phyloP scores from a whole-genome alignment of 176 grass and related monocot species.

The Pontederia paniculata region DNA sequence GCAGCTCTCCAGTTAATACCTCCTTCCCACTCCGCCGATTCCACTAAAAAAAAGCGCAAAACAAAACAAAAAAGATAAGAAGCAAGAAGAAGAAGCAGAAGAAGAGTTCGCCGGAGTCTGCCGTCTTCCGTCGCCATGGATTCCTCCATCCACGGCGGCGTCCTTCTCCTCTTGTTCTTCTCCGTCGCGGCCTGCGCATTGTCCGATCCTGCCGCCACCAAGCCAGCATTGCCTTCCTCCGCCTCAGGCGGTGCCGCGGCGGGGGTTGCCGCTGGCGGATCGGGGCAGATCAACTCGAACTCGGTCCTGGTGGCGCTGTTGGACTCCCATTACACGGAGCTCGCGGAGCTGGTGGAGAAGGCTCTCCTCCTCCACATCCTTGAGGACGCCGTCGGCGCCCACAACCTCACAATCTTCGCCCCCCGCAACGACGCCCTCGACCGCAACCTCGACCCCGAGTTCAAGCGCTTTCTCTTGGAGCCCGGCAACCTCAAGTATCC shows the following conservation, averaged over 20 bases:
- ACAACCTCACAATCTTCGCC: slow-evolving; percentile 73
- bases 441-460: slow-evolving; percentile 71
- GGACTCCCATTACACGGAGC: slow-evolving; percentile 64
- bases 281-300: slow-evolving; percentile 51
- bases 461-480: slow-evolving; percentile 76
- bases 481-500: slow-evolving; percentile 57
- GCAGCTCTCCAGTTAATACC: background rate
- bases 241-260: background rate
- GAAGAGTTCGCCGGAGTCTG: background rate
- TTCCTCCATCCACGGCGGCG: background rate
- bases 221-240: no score
- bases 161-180: background rate
- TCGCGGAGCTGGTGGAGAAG: slow-evolving; percentile 79
- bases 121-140: background rate
- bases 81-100: background rate
- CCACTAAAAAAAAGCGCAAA: background rate
- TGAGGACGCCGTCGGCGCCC: slow-evolving; percentile 40
- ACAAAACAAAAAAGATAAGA: background rate
- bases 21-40: background rate
- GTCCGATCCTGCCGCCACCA: slow-evolving; percentile 14
- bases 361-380: slow-evolving; percentile 52
- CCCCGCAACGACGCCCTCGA: slow-evolving; percentile 69
- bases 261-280: background rate
- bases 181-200: background rate
- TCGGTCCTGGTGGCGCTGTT: slow-evolving; percentile 64